Conservation (phyloP, 768 basidiomycete species). For the Xanthoconium purpureum region DNA sequence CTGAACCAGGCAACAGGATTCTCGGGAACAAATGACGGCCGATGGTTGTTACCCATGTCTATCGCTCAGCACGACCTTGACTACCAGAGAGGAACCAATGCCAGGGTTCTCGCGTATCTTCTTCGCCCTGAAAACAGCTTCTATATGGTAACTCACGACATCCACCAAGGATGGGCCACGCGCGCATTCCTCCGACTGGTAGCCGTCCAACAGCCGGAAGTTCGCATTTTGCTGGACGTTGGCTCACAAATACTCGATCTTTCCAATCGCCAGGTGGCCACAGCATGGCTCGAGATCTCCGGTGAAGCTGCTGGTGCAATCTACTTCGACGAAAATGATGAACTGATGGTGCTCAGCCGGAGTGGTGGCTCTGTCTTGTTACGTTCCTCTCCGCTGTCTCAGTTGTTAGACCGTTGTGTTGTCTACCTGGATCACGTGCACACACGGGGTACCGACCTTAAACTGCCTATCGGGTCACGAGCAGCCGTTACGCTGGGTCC, state of each 20-base stretch:
- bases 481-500: constrained; percentile 37
- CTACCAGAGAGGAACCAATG: constrained; percentile 38
- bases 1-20: constrained; percentile 24
- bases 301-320: constrained; percentile 14
- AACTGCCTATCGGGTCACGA: constrained; percentile 27
- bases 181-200: constrained; percentile 26
- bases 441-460: constrained; percentile 38
- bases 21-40: constrained; percentile 39
- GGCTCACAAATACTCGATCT: constrained; percentile 55
- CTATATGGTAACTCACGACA: constrained; percentile 2
- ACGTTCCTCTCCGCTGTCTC: constrained; percentile 25
- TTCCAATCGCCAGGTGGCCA: constrained; percentile 38
- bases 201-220: constrained; percentile 29
- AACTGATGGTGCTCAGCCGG: constrained; percentile 20
- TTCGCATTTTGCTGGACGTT: constrained; percentile 49
- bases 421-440: constrained; percentile 38
- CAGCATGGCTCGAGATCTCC: constrained; percentile 36
- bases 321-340: no score
- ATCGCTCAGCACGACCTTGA: no score
- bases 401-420: constrained; percentile 29
- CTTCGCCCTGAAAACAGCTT: constrained; percentile 19
- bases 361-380: constrained; percentile 21
- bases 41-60: not conserved
- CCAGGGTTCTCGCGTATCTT: constrained; percentile 32
- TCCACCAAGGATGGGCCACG: not conserved